A percentile compares a stretch with the other conserved stretches of the same genome.
These are phyloP conservation scores for Hanseniaspora valbyensis DNA, from an alignment of 805 yeast species.

Conservation along the genomic window DNA sequence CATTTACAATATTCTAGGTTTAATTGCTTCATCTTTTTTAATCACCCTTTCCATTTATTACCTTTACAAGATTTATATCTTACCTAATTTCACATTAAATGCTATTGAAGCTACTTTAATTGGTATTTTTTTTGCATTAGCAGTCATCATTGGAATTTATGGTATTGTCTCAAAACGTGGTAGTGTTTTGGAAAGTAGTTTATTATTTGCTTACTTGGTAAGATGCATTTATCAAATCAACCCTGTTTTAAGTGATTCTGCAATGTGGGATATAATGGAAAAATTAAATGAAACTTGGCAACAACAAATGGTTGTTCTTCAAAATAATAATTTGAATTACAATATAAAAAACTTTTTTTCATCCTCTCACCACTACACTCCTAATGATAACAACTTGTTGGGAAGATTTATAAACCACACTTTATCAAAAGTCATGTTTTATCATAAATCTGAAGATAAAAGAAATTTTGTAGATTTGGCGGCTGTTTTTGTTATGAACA, in stretches of 20 bases:
- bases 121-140: constrained; percentile 73
- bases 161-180: constrained; percentile 80
- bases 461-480: constrained; percentile 9
- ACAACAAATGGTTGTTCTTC: constrained; percentile 17
- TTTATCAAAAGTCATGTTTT: constrained; percentile 3
- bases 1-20: constrained; percentile 63
- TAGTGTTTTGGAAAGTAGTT: constrained; percentile 78
- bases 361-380: not conserved
- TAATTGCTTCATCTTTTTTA: constrained; percentile 61
- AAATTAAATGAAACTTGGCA: constrained; percentile 31
- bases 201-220: constrained; percentile 81
- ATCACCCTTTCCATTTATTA: constrained; percentile 69
- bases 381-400: not conserved
- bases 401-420: not conserved
- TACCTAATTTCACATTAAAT: constrained; percentile 61
- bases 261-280: constrained; percentile 35
- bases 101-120: constrained; percentile 67
- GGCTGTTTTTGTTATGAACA: constrained; percentile 2
- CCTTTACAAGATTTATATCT: constrained; percentile 69
- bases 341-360: constrained; percentile 9
- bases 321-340: constrained; percentile 8
- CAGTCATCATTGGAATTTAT: constrained; percentile 61
- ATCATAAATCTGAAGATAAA: constrained; percentile 5
- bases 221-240: constrained; percentile 87
- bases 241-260: constrained; percentile 64